Conservation (phyloP, 768 basidiomycete genomes). For the Pilatotrama ljubarskyi region DNA sequence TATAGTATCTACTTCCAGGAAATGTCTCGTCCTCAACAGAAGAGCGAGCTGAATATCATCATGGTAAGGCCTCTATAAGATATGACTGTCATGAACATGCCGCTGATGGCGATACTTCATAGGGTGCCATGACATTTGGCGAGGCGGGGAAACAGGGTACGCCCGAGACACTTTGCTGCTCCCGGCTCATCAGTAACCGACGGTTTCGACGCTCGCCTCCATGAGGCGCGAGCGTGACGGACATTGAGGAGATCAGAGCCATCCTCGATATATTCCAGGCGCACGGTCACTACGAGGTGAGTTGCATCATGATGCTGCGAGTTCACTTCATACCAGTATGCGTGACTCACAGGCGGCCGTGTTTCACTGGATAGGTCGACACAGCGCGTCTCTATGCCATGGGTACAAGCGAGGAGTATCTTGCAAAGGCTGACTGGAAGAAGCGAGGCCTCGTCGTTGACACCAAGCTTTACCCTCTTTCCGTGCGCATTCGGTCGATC, state of each 20-base stretch:
- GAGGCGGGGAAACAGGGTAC: conserved; percentile 44
- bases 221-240: conserved; percentile 45
- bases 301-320: no score
- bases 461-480: conserved; percentile 56
- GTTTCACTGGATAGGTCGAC: no score
- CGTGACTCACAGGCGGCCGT: no score
- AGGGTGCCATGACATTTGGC: conserved; percentile 62
- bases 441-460: conserved; percentile 54
- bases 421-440: conserved; percentile 52
- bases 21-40: conserved; percentile 32
- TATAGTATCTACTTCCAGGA: no score
- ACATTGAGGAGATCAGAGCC: conserved; percentile 47
- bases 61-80: conserved; percentile 38
- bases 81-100: not conserved
- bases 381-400: conserved; percentile 19
- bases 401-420: conserved; percentile 38
- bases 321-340: no score
- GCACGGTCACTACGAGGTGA: conserved; percentile 58
- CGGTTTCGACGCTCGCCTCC: no score
- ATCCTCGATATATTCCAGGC: conserved; percentile 54
- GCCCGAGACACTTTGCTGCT: not conserved
- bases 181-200: no score
- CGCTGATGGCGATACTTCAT: not conserved
- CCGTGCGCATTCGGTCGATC: conserved; percentile 21
- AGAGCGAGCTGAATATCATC: conserved; percentile 48